These are phyloP conservation scores for Dactylellina parvicollis DNA, from an alignment of 2,329 filamentous ascomycete species.

Conservation along the genomic window DNA sequence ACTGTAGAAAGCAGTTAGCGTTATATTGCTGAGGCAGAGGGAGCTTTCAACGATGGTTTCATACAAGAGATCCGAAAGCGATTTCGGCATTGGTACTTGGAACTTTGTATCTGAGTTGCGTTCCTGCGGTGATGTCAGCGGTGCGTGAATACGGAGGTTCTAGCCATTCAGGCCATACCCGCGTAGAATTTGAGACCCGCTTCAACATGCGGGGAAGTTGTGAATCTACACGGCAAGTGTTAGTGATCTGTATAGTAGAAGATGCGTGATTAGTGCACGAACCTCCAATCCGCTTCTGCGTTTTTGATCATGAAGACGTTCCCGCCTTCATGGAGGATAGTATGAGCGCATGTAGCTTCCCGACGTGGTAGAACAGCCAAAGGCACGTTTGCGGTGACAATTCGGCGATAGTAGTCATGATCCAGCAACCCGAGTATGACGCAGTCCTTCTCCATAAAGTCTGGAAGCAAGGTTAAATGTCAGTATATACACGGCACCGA, in stretches of 20 bases:
- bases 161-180: constrained; percentile 59
- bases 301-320: constrained; percentile 63
- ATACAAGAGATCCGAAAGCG: constrained; percentile 47
- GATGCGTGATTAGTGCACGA: constrained; percentile 56
- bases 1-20: not conserved
- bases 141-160: constrained; percentile 56
- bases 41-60: not conserved
- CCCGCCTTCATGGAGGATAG: constrained; percentile 61
- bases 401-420: constrained; percentile 63
- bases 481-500: not conserved
- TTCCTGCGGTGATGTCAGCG: constrained; percentile 1
- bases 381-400: constrained; percentile 63
- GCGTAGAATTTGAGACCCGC: constrained; percentile 60
- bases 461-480: constrained; percentile 55
- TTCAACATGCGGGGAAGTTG: constrained; percentile 37
- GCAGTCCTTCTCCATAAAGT: constrained; percentile 64
- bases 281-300: constrained; percentile 64
- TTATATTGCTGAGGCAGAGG: not conserved
- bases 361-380: constrained; percentile 63
- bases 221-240: constrained; percentile 60
- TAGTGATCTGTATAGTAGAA: not conserved
- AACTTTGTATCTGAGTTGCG: constrained; percentile 44
- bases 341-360: constrained; percentile 64
- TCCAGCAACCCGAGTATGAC: constrained; percentile 64
- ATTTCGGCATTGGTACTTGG: constrained; percentile 23